Evolutionary conservation across 371 early-diverging fungal species (phyloP).

Genomic region (Syncephalis fuscata): DNA sequence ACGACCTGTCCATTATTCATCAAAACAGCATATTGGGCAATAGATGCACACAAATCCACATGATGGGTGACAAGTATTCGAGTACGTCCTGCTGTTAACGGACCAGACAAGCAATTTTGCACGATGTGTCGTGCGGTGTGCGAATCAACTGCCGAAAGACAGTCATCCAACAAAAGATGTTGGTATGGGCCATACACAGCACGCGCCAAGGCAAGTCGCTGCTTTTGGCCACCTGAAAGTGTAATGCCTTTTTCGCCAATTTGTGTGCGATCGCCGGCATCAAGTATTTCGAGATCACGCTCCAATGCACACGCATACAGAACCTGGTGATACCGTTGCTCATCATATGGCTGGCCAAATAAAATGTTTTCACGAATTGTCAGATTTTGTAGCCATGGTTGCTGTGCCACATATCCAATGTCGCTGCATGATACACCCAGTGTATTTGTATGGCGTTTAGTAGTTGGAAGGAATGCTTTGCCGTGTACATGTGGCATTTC

Average conservation of each 20-base stretch:
- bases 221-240: constrained; percentile 60
- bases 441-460: constrained; percentile 5
- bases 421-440: constrained; percentile 26
- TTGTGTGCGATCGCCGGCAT: constrained; percentile 79
- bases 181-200: constrained; percentile 68
- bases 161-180: constrained; percentile 63
- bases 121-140: constrained; percentile 80
- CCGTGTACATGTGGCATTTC: constrained; percentile 31
- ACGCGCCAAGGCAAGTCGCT: constrained; percentile 65
- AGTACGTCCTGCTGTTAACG: constrained; percentile 57
- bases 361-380: constrained; percentile 72
- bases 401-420: constrained; percentile 66
- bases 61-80: constrained; percentile 81
- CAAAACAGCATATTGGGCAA: constrained; percentile 40
- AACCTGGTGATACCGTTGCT: constrained; percentile 41
- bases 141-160: constrained; percentile 64
- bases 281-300: constrained; percentile 61
- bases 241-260: constrained; percentile 80
- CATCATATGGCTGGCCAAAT: constrained; percentile 55
- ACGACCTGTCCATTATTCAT: constrained; percentile 33
- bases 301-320: constrained; percentile 41
- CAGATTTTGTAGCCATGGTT: constrained; percentile 76
- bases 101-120: constrained; percentile 43
- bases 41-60: constrained; percentile 51
- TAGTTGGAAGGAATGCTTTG: constrained; percentile 19